These are phyloP conservation scores for Truncatella angustata DNA, from an alignment of 2,329 filamentous ascomycete genomes.

Conservation along the genomic window DNA sequence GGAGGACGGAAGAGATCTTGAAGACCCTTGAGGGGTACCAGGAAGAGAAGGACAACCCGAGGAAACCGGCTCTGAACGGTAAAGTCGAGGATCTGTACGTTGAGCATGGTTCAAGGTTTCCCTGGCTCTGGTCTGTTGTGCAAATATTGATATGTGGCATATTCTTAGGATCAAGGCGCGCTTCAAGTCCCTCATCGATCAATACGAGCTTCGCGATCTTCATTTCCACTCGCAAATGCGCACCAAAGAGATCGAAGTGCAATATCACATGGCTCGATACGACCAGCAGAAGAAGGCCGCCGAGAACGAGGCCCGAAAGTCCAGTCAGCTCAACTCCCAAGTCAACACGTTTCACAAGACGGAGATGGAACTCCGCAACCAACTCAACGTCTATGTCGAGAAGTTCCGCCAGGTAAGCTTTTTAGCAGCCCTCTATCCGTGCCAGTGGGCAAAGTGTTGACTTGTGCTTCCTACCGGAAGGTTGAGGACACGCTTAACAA, in stretches of 20 bases:
- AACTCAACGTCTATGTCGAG: slow-evolving; percentile 97
- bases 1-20: slow-evolving; percentile 76
- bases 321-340: slow-evolving; percentile 83
- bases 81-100: slow-evolving; percentile 86
- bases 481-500: slow-evolving; percentile 98
- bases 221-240: slow-evolving; percentile 91
- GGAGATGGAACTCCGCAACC: slow-evolving; percentile 87
- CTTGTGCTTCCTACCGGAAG: slow-evolving; percentile 46
- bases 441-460: slow-evolving; percentile 16
- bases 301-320: slow-evolving; percentile 76
- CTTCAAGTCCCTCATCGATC: slow-evolving; percentile 95
- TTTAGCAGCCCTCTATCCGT: slow-evolving; percentile 16
- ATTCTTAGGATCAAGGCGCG: slow-evolving; percentile 79
- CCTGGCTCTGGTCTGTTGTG: too few relatives aligned
- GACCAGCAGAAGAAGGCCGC: slow-evolving; percentile 89
- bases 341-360: slow-evolving; percentile 96
- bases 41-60: slow-evolving; percentile 79
- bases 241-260: slow-evolving; percentile 93
- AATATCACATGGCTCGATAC: slow-evolving; percentile 82
- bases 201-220: slow-evolving; percentile 92
- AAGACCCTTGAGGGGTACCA: slow-evolving; percentile 86
- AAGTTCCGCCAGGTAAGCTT: slow-evolving; percentile 95
- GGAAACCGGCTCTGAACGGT: slow-evolving; percentile 77
- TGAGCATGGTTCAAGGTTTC: too few relatives aligned
- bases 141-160: slow-evolving; percentile 36